Conservation (phyloP, 495 filamentous ascomycete species). For the Penicillium turbatum region DNA sequence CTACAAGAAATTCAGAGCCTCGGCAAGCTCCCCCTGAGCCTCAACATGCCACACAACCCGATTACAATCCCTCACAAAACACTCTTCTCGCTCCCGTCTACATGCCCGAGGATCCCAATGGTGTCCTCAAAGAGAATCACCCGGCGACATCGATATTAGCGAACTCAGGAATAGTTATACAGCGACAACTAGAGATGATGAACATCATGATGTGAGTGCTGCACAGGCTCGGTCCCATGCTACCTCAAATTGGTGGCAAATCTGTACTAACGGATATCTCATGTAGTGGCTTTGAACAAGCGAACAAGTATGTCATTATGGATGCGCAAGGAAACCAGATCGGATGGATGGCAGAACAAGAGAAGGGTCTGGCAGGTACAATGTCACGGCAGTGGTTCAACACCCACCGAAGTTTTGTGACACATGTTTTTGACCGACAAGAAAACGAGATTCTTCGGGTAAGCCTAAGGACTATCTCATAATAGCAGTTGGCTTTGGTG, state of each 20-base stretch:
- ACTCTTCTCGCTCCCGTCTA: slow-evolving; percentile 51
- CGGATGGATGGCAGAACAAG: slow-evolving; percentile 66
- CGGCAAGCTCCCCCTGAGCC: slow-evolving; percentile 7
- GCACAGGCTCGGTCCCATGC: no score
- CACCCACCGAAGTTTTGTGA: slow-evolving; percentile 65
- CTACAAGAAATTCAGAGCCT: slow-evolving; percentile 9
- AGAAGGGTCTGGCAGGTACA: slow-evolving; percentile 54
- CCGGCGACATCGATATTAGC: slow-evolving; percentile 55
- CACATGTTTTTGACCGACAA: slow-evolving; percentile 64
- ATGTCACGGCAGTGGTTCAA: slow-evolving; percentile 60
- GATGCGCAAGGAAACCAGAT: slow-evolving; percentile 64
- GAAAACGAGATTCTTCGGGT: slow-evolving; percentile 62
- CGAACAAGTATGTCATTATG: slow-evolving; percentile 69
- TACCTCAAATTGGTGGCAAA: not conserved
- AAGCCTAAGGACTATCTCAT: slow-evolving; percentile 12
- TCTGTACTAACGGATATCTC: slow-evolving; percentile 2
- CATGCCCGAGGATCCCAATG: slow-evolving; percentile 59
- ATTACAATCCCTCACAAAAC: slow-evolving; percentile 43
- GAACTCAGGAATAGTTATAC: slow-evolving; percentile 61
- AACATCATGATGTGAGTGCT: slow-evolving; percentile 57
- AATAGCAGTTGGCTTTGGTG: not conserved
- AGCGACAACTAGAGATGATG: slow-evolving; percentile 65
- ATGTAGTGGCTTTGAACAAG: slow-evolving; percentile 63
- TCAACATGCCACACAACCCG: slow-evolving; percentile 14
- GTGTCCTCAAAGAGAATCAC: slow-evolving; percentile 56